Base-by-base conservation (phyloP, 2,329 filamentous ascomycete species). In the Pseudocercospora eumusae region DNA sequence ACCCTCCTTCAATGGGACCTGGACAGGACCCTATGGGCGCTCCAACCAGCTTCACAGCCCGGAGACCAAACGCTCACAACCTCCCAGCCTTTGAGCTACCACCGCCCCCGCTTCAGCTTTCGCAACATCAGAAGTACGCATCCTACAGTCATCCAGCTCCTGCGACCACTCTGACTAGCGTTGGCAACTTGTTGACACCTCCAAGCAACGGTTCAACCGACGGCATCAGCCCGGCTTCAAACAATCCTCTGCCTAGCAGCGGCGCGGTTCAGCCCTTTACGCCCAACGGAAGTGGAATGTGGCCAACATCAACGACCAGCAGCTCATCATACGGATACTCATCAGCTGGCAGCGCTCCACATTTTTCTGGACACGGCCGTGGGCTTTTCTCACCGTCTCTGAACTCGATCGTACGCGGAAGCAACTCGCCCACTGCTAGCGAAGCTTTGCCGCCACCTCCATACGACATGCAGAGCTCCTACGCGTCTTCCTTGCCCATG, bases 21-120 rank as follows among this genome's bases (percentile, higher is more conserved):
- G 81, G 82, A 73, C 77, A 85, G 73, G 84, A 87, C 75, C 79
- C 80, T 75, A 83, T 88, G 79, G 82, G 82, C 75, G 80, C 82
- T 71, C 82, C 84, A 70, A 81, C 83, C 73, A 89, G 88, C 79
- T 87, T 92, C 74, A 85, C 87, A 69, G 83, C 87, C 75, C 85
- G 89, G 71, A 85, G 89, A 76, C 85, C 87, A 72, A 88, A 88
- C 72, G 86, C 88, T 65, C 85, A 84, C 61, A 84, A 84, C 69
- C 82, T 92, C 65, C 88, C 88, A 61, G 83, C 78, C 68, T 90
- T 91, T 73, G 86, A 89, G 72, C 83, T 91, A 56, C 85, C 86
- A 66, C 86, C 88, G 58, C 86, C 86, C 68, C 82, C 84, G 56
- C 79, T 84, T 71, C 77, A 75, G 70, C 76, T 75, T 75, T 76